Evolutionary conservation across 371 early-diverging fungal species (phyloP).

Genomic region (Apophysomyces trapeziformis): DNA sequence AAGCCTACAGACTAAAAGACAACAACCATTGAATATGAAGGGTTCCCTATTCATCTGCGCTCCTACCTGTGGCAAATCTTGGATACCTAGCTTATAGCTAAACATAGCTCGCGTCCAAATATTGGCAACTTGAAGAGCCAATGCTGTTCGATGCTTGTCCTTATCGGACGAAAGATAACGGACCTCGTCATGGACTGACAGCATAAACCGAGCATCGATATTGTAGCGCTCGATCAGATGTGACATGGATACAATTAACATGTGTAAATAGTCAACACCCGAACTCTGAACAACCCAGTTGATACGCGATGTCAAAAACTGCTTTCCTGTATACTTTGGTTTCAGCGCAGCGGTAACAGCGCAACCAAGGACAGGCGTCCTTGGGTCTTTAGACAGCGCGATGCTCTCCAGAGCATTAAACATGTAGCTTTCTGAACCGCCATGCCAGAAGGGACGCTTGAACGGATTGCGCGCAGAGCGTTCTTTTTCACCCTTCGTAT

Average conservation of each 20-base stretch:
- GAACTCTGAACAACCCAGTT: slow-evolving; percentile 99
- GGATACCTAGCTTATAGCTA: slow-evolving; percentile 83
- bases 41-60: neutral
- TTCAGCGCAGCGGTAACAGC: slow-evolving; percentile 86
- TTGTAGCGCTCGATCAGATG: slow-evolving; percentile 79
- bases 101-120: slow-evolving; percentile 94
- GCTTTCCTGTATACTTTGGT: slow-evolving; percentile 65
- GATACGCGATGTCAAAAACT: slow-evolving; percentile 86
- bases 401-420: slow-evolving; percentile 93
- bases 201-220: slow-evolving; percentile 86
- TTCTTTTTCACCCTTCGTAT: slow-evolving; percentile 85
- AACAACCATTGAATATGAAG: too few species aligned
- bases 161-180: slow-evolving; percentile 84
- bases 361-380: slow-evolving; percentile 90
- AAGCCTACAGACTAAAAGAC: slow-evolving; percentile 85
- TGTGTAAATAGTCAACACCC: slow-evolving; percentile 97
- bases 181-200: slow-evolving; percentile 97
- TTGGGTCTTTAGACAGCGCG: slow-evolving; percentile 74
- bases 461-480: slow-evolving; percentile 36
- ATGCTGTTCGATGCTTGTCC: slow-evolving; percentile 76
- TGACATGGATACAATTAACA: slow-evolving; percentile 90
- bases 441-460: slow-evolving; percentile 76
- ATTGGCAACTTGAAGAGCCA: slow-evolving; percentile 93
- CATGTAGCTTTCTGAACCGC: slow-evolving; percentile 95
- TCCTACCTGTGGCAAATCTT: slow-evolving; percentile 82